These are phyloP conservation scores for Phytopythium ostracodes DNA, from an alignment of 352 stramenopile genomes.

Conservation along the genomic window DNA sequence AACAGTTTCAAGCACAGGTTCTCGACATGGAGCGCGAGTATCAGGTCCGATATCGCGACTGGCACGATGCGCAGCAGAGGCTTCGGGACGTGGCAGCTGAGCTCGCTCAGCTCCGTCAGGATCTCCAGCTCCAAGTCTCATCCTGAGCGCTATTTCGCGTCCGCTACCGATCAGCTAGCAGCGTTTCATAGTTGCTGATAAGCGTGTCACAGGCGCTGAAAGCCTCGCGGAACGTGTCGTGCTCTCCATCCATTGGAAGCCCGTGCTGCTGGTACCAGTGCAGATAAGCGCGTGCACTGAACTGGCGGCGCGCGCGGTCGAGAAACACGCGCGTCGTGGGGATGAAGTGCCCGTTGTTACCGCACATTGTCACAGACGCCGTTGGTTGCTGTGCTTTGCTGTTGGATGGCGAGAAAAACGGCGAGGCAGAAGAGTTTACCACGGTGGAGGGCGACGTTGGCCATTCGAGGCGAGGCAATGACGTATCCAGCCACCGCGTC, in stretches of 20 bases:
- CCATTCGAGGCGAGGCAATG: conserved; percentile 23
- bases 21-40: conserved; percentile 5
- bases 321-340: conserved; percentile 32
- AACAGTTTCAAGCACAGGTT: background rate
- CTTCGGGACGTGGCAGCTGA: conserved; percentile 3
- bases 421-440: conserved; percentile 13
- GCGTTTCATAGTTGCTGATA: conserved; percentile 34
- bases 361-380: conserved; percentile 34
- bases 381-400: conserved; percentile 10
- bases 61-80: conserved; percentile 1
- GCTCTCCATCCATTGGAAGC: conserved; percentile 24
- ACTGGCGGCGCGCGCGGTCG: conserved; percentile 42
- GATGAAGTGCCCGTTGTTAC: conserved; percentile 52
- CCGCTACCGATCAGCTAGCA: conserved; percentile 10
- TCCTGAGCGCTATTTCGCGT: background rate
- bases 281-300: conserved; percentile 36
- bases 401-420: conserved; percentile 12
- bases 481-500: conserved; percentile 8
- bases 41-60: background rate
- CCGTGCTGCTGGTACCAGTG: conserved; percentile 66
- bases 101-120: background rate
- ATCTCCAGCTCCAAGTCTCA: conserved; percentile 6
- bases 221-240: conserved; percentile 36
- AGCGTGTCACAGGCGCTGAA: conserved; percentile 39
- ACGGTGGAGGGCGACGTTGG: conserved; percentile 11